Evolutionary conservation across 345 rosid genomes (phyloP), one percentile per base, ranked within the genome.

Genomic region (Boechera stricta): DNA sequence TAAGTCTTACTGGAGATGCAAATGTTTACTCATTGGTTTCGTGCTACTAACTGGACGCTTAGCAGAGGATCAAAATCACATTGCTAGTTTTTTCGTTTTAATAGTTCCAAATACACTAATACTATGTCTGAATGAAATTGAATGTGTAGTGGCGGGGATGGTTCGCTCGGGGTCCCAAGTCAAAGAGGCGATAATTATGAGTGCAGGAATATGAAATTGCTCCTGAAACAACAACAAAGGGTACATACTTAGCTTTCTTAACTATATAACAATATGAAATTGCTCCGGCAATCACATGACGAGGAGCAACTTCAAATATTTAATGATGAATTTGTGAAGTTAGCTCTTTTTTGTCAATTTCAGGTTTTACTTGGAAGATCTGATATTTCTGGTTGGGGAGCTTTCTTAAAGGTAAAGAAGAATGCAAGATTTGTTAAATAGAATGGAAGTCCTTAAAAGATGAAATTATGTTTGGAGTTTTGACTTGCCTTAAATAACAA

Each of bases 351-450:
- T 57, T 48, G 56, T 55, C 31, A 28, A 69, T 68, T 80, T 53
- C 90, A 96, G 98, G 99, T 96, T 72, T 87, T 96, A 79, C 97
- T 96, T 44, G 99, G 99, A 78, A 88, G 83, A 81, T 96, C 99
- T n/a, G 94, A 96, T 82, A 88, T 96, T 58, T 96, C 99, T 70
- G 99, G 99, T 26, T 96, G 99, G 99, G 99, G 99, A 82, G 99
- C 99, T 73, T 96, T 96, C 85, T 82, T 96, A 82, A 96, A 96
- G 97, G 99, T 96, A 85, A 52, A 42, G 26, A 10, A 66, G 47
- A 5, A 5, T 21, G 72, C 77, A 64, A 53, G 31, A 62, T 71
- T 52, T 71, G 67, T 53, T 18, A 47, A 55, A 18, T 3, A 7
- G 54, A 38, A 44, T 31, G 0, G 0, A 61, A 52, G 59, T 69